Evolutionary conservation across 441 rosid genomes (phyloP).

Genomic region (Eutrema salsugineum): DNA sequence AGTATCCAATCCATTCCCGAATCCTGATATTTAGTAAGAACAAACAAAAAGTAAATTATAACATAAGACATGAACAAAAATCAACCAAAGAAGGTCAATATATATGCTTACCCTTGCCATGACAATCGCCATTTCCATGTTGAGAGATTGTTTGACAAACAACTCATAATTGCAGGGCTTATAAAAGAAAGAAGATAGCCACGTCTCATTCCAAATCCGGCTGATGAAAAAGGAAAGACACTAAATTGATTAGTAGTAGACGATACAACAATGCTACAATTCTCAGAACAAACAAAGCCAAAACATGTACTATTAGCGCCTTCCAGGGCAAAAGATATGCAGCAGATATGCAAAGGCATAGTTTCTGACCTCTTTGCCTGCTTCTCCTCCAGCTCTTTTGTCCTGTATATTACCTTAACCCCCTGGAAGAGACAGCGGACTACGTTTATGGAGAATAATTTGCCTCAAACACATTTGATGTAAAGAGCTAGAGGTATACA

Average conservation of each 20-base stretch:
- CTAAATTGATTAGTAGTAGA: not conserved
- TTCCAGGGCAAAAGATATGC: not conserved
- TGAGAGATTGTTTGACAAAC: constrained; percentile 80
- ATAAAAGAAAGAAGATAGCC: constrained; percentile 75
- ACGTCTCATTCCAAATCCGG: constrained; percentile 85
- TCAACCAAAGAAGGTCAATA: not conserved
- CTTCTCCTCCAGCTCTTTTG: constrained; percentile 70
- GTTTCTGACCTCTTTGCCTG: constrained; percentile 63
- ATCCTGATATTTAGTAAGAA: constrained; percentile 42
- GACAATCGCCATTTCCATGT: constrained; percentile 88
- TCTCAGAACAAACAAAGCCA: not conserved
- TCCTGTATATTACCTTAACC: constrained; percentile 68
- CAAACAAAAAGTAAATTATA: not conserved
- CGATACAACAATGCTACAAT: not conserved
- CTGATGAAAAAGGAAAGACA: constrained; percentile 31
- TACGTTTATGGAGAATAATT: not conserved
- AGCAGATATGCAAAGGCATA: not conserved
- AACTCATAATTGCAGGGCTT: constrained; percentile 80
- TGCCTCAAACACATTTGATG: constrained; percentile 6
- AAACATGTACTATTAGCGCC: not conserved
- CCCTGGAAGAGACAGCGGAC: constrained; percentile 42
- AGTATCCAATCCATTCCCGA: constrained; percentile 74
- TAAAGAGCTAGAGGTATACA: not conserved
- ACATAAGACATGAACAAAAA: constrained; percentile 12
- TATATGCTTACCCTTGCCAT: constrained; percentile 69